These are phyloP conservation scores for Tuber calosporum DNA, from an alignment of 495 filamentous ascomycete species.

Conservation along the genomic window DNA sequence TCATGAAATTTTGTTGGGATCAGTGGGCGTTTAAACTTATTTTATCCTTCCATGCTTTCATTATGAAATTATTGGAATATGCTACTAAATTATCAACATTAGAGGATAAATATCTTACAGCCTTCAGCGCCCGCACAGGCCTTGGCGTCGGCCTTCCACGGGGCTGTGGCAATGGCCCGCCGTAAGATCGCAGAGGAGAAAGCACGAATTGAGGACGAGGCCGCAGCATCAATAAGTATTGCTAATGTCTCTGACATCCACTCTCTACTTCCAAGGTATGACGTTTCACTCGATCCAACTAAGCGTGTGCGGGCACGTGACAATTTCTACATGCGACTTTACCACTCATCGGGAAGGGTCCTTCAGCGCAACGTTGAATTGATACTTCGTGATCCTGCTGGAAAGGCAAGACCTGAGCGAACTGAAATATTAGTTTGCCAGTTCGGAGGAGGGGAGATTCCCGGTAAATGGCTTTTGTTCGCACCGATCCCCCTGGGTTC, in stretches of 20 bases:
- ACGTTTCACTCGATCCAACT: constrained; percentile 61
- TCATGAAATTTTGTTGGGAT: constrained; percentile 1
- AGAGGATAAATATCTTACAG: constrained; percentile 50
- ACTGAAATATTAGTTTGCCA: constrained; percentile 89
- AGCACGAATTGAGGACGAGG: constrained; percentile 83
- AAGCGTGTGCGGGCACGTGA: constrained; percentile 81
- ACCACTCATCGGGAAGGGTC: constrained; percentile 82
- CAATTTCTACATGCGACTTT: constrained; percentile 74
- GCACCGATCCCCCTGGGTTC: constrained; percentile 63
- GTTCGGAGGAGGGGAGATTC: constrained; percentile 58
- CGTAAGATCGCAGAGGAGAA: constrained; percentile 75
- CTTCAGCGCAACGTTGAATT: constrained; percentile 86
- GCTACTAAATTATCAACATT: constrained; percentile 19
- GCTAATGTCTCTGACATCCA: constrained; percentile 68
- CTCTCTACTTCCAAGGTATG: constrained; percentile 61
- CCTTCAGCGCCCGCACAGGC: constrained; percentile 55
- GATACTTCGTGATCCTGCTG: constrained; percentile 68
- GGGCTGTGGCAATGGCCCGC: constrained; percentile 67
- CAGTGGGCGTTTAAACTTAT: neutral
- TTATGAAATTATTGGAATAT: constrained; percentile 3
- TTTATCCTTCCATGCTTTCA: neutral
- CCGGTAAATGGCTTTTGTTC: constrained; percentile 70
- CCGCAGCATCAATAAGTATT: constrained; percentile 73
- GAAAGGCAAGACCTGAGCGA: constrained; percentile 47
- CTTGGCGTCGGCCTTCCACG: constrained; percentile 55